Percentiles rank a stretch among this genome's conserved stretches.
Evolutionary conservation across 371 early-diverging fungal genomes (phyloP).

Genomic region (Circinella minor): DNA sequence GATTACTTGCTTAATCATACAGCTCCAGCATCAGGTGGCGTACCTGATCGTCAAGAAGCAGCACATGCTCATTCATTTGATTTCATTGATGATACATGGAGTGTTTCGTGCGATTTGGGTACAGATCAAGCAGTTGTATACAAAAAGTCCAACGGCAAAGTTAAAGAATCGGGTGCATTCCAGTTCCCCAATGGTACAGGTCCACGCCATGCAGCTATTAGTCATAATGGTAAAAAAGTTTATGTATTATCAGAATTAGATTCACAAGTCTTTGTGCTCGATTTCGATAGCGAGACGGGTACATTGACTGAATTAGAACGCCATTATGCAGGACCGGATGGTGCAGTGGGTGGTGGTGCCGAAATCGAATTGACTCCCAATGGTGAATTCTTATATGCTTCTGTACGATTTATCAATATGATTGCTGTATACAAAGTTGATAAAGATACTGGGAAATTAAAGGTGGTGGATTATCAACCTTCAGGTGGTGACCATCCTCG

Average conservation of each 20-base stretch:
- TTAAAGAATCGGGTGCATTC: constrained; percentile 21
- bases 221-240: constrained; percentile 30
- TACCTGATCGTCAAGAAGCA: constrained; percentile 46
- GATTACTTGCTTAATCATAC: constrained; percentile 14
- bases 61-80: constrained; percentile 50
- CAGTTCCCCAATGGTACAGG: constrained; percentile 45
- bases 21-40: constrained; percentile 20
- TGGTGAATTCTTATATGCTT: constrained; percentile 42
- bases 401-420: constrained; percentile 46
- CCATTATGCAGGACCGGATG: constrained; percentile 32
- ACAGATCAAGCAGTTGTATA: constrained; percentile 37
- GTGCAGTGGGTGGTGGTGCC: constrained; percentile 28
- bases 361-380: constrained; percentile 48
- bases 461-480: constrained; percentile 28
- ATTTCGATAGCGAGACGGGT: constrained; percentile 35
- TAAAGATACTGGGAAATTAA: constrained; percentile 38
- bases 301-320: constrained; percentile 38
- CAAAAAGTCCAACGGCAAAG: constrained; percentile 8
- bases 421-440: constrained; percentile 40
- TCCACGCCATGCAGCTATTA: constrained; percentile 48
- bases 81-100: constrained; percentile 17
- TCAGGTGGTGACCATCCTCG: constrained; percentile 49
- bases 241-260: constrained; percentile 45
- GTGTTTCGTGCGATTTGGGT: constrained; percentile 30
- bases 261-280: constrained; percentile 39